Percentiles rank a stretch among this genome's conserved stretches.
Evolutionary conservation across 768 basidiomycete genomes (phyloP).

Genomic region (Mycena kentingensis): DNA sequence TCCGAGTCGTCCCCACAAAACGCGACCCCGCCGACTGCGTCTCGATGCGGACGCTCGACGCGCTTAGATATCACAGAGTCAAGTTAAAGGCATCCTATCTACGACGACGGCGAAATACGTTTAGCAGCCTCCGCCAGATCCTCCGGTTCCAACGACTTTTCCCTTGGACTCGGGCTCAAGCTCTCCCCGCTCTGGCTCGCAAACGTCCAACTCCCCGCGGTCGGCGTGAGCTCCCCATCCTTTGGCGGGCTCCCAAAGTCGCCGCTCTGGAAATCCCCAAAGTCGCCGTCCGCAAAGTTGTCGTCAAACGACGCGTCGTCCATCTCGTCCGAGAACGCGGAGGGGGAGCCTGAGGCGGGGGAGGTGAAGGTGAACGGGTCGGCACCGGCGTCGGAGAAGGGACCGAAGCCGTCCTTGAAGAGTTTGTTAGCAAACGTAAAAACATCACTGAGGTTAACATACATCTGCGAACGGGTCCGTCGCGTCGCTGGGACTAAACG

Average conservation of each 20-base stretch:
- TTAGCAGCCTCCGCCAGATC: too few species aligned
- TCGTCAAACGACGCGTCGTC: slow-evolving; percentile 65
- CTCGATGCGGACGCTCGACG: too few species aligned
- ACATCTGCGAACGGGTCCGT: slow-evolving; percentile 60
- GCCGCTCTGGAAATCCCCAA: slow-evolving; percentile 69
- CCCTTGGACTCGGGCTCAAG: slow-evolving; percentile 24
- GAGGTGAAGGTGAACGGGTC: slow-evolving; percentile 63
- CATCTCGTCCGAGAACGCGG: slow-evolving; percentile 58
- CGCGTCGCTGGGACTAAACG: slow-evolving; percentile 46
- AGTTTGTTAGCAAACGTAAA: not conserved
- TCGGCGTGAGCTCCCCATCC: slow-evolving; percentile 59
- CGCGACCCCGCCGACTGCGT: too few species aligned
- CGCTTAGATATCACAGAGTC: too few species aligned
- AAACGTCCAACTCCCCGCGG: slow-evolving; percentile 71
- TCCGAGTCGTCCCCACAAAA: too few species aligned
- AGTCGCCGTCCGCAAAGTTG: slow-evolving; percentile 58
- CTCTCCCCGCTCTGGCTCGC: slow-evolving; percentile 34
- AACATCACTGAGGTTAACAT: slow-evolving; percentile 21
- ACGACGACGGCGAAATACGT: too few species aligned
- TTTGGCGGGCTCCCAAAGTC: slow-evolving; percentile 51
- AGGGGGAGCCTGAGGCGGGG: slow-evolving; percentile 23
- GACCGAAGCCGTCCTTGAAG: slow-evolving; percentile 69
- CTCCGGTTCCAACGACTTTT: not conserved
- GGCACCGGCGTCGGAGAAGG: slow-evolving; percentile 68
- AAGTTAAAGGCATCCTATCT: too few species aligned